Evolutionary conservation across 352 stramenopile species (phyloP), one percentile per base, ranked within the genome.

Genomic region (Pythium brachiatum): DNA sequence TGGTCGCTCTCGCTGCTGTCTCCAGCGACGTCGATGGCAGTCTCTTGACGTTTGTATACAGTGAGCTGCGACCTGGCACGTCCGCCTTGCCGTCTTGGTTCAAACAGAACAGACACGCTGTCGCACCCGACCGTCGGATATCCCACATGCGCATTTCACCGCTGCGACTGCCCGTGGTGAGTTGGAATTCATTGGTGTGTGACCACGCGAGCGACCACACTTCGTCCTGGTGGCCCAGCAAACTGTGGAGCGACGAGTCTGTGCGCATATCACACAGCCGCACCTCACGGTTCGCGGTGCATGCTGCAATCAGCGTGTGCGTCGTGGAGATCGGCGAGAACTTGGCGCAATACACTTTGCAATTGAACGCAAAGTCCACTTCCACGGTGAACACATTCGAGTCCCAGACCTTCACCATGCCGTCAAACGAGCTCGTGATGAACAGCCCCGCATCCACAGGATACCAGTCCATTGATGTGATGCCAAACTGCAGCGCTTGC

Each of bases 381-480:
- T 93, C 88, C 60, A 83, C 74, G 6, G 72, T 73, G 41, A 97
- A 84, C 7, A 70, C 70, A 23, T 94, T 89, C 9, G 79, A 59
- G 55, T 97, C 89, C 88, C 88, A 97, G 23, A 93, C 55, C 55
- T 78, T 78, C 3, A 89, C 79, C 48, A 83, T 60, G 43, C 75
- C 70, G 53, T 95, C 86, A 25, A 95, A 70, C 0, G 76, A 81
- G n/a, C 77, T 83, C 8, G 85, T 82, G 21, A 96, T 75, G 48
- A 90, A 94, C 20, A 97, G 57, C 0, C 89, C 89, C 4, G 69
- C 83, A 62, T 97, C 89, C 6, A 94, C 70, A 1, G 88, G 86
- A 60, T 93, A 96, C 88, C 88, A 96, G 43, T 92, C 79, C n/a
- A 96, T 80, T 44, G 75, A 74, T 20, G 85, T 85, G 31, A 96